Evolutionary conservation across 805 yeast genomes (phyloP).

Genomic region (Saturnispora gosingensis): DNA sequence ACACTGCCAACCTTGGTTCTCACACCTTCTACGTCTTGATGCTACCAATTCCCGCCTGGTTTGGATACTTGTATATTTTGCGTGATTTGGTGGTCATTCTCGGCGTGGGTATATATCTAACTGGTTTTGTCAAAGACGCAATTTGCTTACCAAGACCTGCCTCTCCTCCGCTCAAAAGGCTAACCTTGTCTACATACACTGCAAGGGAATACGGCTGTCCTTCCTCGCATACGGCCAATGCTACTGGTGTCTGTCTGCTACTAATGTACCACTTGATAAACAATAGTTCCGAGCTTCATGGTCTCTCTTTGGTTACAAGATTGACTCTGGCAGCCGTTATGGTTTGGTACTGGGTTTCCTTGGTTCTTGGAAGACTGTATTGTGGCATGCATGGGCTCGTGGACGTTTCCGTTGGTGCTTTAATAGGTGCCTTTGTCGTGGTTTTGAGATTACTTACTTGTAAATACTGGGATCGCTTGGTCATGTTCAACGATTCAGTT

Average conservation of each 20-base stretch:
- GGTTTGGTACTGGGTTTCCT: slow-evolving; percentile 46
- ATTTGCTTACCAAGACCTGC: slow-evolving; percentile 87
- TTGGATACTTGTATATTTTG: slow-evolving; percentile 48
- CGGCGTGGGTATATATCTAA: slow-evolving; percentile 61
- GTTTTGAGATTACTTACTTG: slow-evolving; percentile 35
- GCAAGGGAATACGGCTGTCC: slow-evolving; percentile 94
- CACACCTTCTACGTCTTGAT: slow-evolving; percentile 89
- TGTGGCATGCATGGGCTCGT: slow-evolving; percentile 97
- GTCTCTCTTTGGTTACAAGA: not conserved
- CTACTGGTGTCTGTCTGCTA: slow-evolving; percentile 67
- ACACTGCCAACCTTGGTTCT: slow-evolving; percentile 83
- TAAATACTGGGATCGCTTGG: slow-evolving; percentile 36
- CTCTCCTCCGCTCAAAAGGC: slow-evolving; percentile 84
- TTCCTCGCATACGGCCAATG: slow-evolving; percentile 89
- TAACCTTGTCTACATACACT: slow-evolving; percentile 86
- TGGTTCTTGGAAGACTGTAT: slow-evolving; percentile 75
- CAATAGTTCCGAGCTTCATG: slow-evolving; percentile 12
- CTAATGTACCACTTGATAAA: slow-evolving; percentile 20
- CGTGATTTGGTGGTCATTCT: slow-evolving; percentile 52
- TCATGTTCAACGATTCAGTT: slow-evolving; percentile 21
- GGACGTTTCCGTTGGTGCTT: slow-evolving; percentile 60
- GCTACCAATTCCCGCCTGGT: slow-evolving; percentile 81
- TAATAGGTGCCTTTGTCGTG: slow-evolving; percentile 51
- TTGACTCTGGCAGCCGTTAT: slow-evolving; percentile 17
- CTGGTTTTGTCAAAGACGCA: slow-evolving; percentile 75